Evolutionary conservation across 2,329 filamentous ascomycete genomes (phyloP).

Genomic region (Thelonectria discophora): DNA sequence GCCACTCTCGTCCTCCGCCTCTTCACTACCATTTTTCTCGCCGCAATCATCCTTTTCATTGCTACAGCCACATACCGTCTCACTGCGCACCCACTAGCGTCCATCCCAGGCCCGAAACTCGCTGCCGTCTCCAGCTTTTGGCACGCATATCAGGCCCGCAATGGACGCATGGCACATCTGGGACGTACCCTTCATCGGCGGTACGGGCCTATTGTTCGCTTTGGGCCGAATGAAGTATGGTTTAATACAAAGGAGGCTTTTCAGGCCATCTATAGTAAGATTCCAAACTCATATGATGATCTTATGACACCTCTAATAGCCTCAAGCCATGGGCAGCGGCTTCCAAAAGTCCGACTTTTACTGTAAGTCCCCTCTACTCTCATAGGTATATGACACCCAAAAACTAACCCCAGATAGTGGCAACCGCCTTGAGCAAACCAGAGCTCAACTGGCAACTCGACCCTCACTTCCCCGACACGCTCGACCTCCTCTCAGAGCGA

Average conservation of each 20-base stretch:
- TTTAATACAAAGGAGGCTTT: constrained; percentile 59
- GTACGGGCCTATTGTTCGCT: constrained; percentile 62
- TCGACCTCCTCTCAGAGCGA: constrained; percentile 62
- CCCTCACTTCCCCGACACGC: constrained; percentile 52
- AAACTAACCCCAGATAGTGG: constrained; percentile 47
- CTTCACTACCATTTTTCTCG: constrained; percentile 8
- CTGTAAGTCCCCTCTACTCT: constrained; percentile 45
- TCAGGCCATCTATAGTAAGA: constrained; percentile 57
- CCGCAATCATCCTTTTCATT: constrained; percentile 28
- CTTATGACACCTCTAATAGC: neutral
- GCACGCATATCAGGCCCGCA: constrained; percentile 56
- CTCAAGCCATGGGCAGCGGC: constrained; percentile 54
- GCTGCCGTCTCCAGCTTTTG: constrained; percentile 59
- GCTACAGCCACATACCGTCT: constrained; percentile 50
- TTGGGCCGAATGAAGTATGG: constrained; percentile 64
- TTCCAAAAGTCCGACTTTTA: constrained; percentile 64
- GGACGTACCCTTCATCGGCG: constrained; percentile 54
- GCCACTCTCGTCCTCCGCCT: neutral
- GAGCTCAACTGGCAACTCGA: constrained; percentile 50
- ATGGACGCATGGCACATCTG: constrained; percentile 53
- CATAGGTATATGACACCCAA: neutral
- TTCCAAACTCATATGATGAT: neutral
- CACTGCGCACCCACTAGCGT: constrained; percentile 54
- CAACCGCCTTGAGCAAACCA: constrained; percentile 56
- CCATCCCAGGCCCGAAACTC: constrained; percentile 56